These are phyloP conservation scores for Rossbeevera mucosa DNA, from an alignment of 768 basidiomycete genomes.

Conservation along the genomic window DNA sequence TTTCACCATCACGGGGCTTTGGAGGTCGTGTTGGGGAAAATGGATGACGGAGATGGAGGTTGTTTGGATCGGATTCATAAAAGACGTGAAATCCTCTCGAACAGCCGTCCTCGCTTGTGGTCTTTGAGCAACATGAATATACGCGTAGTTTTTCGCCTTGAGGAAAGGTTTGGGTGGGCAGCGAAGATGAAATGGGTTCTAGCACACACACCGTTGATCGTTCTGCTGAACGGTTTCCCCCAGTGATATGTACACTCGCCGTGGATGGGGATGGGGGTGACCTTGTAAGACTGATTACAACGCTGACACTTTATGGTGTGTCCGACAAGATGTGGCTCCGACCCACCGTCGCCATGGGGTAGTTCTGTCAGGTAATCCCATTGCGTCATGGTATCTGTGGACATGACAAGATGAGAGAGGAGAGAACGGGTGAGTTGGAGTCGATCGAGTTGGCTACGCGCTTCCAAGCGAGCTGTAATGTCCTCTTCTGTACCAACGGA, in stretches of 20 bases:
- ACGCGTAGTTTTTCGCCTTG: constrained; percentile 65
- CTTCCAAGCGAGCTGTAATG: constrained; percentile 50
- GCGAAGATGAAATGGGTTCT: neutral
- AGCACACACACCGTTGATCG: constrained; percentile 57
- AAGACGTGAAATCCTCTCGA: constrained; percentile 85
- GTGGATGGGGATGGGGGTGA: constrained; percentile 54
- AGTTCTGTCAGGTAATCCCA: constrained; percentile 73
- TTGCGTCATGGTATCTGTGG: constrained; percentile 48
- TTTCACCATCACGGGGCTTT: neutral
- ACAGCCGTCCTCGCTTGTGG: constrained; percentile 61
- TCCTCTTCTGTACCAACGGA: constrained; percentile 78
- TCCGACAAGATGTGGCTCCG: constrained; percentile 57
- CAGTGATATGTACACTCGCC: constrained; percentile 78
- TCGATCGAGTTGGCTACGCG: constrained; percentile 47
- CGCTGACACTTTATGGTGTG: constrained; percentile 70
- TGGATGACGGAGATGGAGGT: constrained; percentile 68
- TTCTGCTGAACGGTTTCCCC: constrained; percentile 63
- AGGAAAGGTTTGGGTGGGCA: neutral
- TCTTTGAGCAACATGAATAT: constrained; percentile 76
- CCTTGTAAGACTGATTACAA: constrained; percentile 65
- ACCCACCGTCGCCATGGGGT: constrained; percentile 64
- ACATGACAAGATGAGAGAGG: constrained; percentile 57
- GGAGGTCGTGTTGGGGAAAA: constrained; percentile 51
- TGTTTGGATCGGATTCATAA: constrained; percentile 62
- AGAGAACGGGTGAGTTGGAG: constrained; percentile 49